A percentile compares a stretch with the other conserved stretches of the same genome.
Evolutionary conservation across 2,329 filamentous ascomycete genomes (phyloP).

Genomic region (Myotisia sp.): DNA sequence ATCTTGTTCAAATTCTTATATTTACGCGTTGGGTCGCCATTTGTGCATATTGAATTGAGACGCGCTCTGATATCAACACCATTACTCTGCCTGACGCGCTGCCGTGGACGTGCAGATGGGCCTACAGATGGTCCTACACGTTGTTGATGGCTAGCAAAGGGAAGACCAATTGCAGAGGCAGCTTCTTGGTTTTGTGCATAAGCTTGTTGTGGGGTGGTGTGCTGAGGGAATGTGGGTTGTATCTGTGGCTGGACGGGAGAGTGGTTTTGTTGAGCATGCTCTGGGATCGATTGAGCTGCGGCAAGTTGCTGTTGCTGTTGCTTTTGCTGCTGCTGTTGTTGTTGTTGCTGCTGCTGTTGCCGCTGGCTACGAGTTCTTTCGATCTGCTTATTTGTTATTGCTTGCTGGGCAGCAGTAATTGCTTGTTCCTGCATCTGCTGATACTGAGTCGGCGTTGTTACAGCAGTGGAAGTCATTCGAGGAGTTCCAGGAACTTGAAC

Average conservation of each 20-base stretch:
- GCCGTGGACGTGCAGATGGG: constrained; percentile 50
- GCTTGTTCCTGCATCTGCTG: constrained; percentile 71
- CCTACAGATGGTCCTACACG: constrained; percentile 28
- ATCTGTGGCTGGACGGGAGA: no score
- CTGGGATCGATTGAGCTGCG: constrained; percentile 8
- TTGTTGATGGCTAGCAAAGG: no score
- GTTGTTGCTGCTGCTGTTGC: constrained; percentile 34
- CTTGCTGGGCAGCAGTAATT: constrained; percentile 63
- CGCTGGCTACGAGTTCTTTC: constrained; percentile 62
- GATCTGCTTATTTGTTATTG: constrained; percentile 54
- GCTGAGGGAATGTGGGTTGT: no score
- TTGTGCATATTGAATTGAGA: constrained; percentile 77
- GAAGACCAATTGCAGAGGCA: no score
- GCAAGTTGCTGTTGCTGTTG: constrained; percentile 30
- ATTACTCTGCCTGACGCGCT: constrained; percentile 63
- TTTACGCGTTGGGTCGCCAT: constrained; percentile 74
- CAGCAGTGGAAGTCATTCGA: constrained; percentile 25
- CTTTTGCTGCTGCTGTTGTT: constrained; percentile 21
- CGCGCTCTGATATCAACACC: constrained; percentile 68
- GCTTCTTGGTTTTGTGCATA: no score
- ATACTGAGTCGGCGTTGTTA: constrained; percentile 31
- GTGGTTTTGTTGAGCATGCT: constrained; percentile 1
- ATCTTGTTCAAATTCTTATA: constrained; percentile 88
- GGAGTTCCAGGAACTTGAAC: constrained; percentile 8
- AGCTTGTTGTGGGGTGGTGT: constrained; percentile 26